phyloP scores from a whole-genome alignment of 768 basidiomycete genomes.

The Kwoniella dejecticola region DNA sequence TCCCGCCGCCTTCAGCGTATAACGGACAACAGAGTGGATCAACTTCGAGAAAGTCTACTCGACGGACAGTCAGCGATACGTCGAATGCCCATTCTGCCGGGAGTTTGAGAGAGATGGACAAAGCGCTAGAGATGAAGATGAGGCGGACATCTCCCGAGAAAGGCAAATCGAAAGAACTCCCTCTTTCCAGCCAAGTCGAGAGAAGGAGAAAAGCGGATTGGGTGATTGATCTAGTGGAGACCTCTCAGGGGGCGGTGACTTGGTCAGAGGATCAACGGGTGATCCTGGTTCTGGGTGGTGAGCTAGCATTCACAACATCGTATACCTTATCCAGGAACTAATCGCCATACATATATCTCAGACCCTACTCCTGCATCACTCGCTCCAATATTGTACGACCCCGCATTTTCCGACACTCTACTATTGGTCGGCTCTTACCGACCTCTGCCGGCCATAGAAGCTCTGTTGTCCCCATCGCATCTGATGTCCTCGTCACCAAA shows the following conservation, averaged over 20 bases:
- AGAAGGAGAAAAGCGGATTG: conserved; percentile 23
- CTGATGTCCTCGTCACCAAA: conserved; percentile 5
- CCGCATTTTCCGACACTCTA: conserved; percentile 31
- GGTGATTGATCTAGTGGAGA: conserved; percentile 30
- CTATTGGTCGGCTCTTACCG: conserved; percentile 27
- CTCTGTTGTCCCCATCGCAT: conserved; percentile 25
- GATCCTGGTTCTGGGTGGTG: conserved; percentile 37
- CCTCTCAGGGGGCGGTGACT: conserved; percentile 18
- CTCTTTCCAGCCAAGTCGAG: background rate
- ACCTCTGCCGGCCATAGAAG: conserved; percentile 31
- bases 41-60: background rate
- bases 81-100: background rate
- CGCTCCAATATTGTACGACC: conserved; percentile 36
- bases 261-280: conserved; percentile 30
- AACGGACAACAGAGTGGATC: background rate
- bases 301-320: conserved; percentile 6
- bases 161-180: conserved; percentile 13
- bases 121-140: conserved; percentile 7
- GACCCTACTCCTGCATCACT: conserved; percentile 29
- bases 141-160: conserved; percentile 11
- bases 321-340: too few species aligned
- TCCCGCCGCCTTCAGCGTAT: conserved; percentile 8
- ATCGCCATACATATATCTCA: too few species aligned
- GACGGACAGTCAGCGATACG: background rate
- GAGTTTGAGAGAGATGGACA: conserved; percentile 10